These are phyloP conservation scores for Termitomyces sp. DNA, from an alignment of 1,284 basidiomycete genomes.

Conservation along the genomic window DNA sequence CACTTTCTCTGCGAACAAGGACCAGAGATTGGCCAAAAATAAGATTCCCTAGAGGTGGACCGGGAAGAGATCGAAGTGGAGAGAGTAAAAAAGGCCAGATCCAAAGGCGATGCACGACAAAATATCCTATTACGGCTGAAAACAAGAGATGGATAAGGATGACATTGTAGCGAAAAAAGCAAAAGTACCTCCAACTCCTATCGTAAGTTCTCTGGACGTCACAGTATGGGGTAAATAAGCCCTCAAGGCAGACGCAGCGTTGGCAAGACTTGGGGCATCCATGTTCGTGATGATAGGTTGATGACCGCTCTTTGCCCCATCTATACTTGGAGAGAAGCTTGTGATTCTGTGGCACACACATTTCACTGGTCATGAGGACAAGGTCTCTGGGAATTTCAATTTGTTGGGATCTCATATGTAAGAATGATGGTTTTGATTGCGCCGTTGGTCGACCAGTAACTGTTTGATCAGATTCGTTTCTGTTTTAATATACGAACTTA, in stretches of 20 bases:
- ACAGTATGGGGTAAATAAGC: not conserved
- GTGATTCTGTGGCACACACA: constrained; percentile 7
- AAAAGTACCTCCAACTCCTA: constrained; percentile 5
- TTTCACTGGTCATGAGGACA: not conserved
- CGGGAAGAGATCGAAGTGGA: constrained; percentile 30
- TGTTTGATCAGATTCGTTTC: too few species aligned
- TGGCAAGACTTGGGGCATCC: not conserved
- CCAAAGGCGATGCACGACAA: constrained; percentile 22
- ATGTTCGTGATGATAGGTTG: not conserved
- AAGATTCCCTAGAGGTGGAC: constrained; percentile 28
- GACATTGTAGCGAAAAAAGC: not conserved
- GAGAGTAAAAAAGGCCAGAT: constrained; percentile 30
- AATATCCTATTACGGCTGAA: constrained; percentile 19
- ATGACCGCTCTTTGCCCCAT: not conserved
- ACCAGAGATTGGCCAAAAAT: constrained; percentile 26
- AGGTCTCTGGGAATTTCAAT: not conserved
- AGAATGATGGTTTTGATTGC: too few species aligned
- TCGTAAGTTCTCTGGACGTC: constrained; percentile 1
- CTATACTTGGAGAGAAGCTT: not conserved
- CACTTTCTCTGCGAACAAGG: constrained; percentile 33
- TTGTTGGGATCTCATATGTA: not conserved
- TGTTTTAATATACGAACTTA: too few species aligned
- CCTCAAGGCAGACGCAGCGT: not conserved
- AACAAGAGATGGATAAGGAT: not conserved
- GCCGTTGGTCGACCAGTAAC: too few species aligned